phyloP scores from a whole-genome alignment of 1,284 basidiomycete species.

The Boletus mariae region DNA sequence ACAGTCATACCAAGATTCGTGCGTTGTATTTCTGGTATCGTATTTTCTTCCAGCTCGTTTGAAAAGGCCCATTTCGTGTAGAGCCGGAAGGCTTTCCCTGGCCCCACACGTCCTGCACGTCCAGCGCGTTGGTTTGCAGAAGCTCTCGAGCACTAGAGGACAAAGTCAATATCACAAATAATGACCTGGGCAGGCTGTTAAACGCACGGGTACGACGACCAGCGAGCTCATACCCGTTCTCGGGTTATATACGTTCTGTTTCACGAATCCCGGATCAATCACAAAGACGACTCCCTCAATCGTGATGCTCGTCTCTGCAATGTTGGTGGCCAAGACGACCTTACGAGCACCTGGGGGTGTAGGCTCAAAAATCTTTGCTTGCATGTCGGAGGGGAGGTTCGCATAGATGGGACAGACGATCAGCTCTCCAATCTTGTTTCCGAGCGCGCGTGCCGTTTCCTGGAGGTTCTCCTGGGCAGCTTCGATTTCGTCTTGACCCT shows the following conservation, averaged over 20 bases:
- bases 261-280: constrained; percentile 96
- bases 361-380: constrained; percentile 98
- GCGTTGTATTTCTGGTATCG: constrained; percentile 97
- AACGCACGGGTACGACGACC: constrained; percentile 84
- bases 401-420: constrained; percentile 98
- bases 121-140: constrained; percentile 97
- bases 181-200: background rate
- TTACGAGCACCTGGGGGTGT: constrained; percentile 96
- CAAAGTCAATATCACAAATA: constrained; percentile 8
- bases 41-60: constrained; percentile 95
- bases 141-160: constrained; percentile 82
- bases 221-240: constrained; percentile 95
- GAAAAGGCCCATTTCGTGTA: constrained; percentile 96
- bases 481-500: constrained; percentile 99
- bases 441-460: constrained; percentile 91
- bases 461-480: constrained; percentile 93
- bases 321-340: constrained; percentile 97
- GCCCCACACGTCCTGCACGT: constrained; percentile 94
- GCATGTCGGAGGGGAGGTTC: constrained; percentile 97
- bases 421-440: constrained; percentile 94
- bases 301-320: constrained; percentile 97
- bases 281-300: constrained; percentile 98
- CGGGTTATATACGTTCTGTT: constrained; percentile 97
- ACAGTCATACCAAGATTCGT: constrained; percentile 98
- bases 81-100: constrained; percentile 96